Conservation (phyloP, 352 stramenopile genomes). For the Phytophthora pini region DNA sequence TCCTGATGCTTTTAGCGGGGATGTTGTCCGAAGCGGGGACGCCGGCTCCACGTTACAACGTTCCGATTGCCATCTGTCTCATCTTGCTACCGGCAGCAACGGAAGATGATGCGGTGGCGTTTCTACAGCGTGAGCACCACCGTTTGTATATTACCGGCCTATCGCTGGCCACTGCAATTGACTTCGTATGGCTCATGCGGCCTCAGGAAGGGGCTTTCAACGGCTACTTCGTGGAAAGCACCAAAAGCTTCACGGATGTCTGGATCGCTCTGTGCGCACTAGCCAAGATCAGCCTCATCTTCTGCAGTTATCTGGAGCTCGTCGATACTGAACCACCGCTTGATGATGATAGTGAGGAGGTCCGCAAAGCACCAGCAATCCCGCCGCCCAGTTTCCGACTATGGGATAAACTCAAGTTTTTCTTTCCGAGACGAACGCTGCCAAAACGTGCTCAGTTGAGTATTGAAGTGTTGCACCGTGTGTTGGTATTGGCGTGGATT, state of each 20-base stretch:
- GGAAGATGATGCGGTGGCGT: slow-evolving; percentile 32
- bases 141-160: slow-evolving; percentile 65
- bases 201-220: slow-evolving; percentile 71
- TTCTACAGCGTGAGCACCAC: slow-evolving; percentile 41
- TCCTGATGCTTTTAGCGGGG: slow-evolving; percentile 57
- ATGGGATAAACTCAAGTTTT: slow-evolving; percentile 66
- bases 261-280: slow-evolving; percentile 56
- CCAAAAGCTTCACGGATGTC: slow-evolving; percentile 56
- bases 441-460: slow-evolving; percentile 64
- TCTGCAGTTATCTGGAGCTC: slow-evolving; percentile 73
- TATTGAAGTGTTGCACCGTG: slow-evolving; percentile 75
- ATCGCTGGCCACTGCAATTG: slow-evolving; percentile 47
- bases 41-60: slow-evolving; percentile 74
- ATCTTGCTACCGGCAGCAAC: slow-evolving; percentile 43
- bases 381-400: slow-evolving; percentile 35
- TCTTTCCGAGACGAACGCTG: slow-evolving; percentile 76
- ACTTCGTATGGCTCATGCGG: slow-evolving; percentile 74
- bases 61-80: slow-evolving; percentile 61
- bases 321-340: slow-evolving; percentile 57
- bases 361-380: slow-evolving; percentile 10
- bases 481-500: slow-evolving; percentile 74
- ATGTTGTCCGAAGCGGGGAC: slow-evolving; percentile 72
- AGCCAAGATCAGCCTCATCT: slow-evolving; percentile 73
- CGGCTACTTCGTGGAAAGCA: slow-evolving; percentile 54
- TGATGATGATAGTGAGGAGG: slow-evolving; percentile 29